Percentiles rank a stretch among this genome's conserved stretches.
phyloP scores from a whole-genome alignment of 768 basidiomycete genomes.

The Kwoniella pini region DNA sequence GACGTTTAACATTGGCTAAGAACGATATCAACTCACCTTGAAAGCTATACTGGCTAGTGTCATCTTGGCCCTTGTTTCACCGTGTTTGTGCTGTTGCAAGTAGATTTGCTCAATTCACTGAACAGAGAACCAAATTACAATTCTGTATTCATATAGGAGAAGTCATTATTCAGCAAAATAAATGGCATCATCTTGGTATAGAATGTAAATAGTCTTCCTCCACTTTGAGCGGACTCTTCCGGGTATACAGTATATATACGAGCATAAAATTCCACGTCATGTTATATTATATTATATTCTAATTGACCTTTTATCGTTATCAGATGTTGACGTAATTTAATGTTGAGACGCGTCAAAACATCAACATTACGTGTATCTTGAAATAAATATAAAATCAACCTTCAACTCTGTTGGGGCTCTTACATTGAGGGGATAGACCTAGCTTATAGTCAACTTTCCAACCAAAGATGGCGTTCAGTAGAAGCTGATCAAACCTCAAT shows the following conservation, averaged over 20 bases:
- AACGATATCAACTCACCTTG: slow-evolving; percentile 30
- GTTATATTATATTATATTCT: neutral
- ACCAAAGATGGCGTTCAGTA: too few relatives aligned
- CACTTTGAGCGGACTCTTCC: neutral
- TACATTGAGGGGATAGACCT: too few relatives aligned
- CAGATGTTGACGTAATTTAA: neutral
- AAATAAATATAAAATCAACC: too few relatives aligned
- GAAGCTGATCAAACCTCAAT: too few relatives aligned
- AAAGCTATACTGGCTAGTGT: slow-evolving; percentile 36
- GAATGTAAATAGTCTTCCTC: neutral
- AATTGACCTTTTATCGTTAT: neutral
- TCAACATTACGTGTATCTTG: slow-evolving; percentile 2
- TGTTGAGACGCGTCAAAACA: neutral
- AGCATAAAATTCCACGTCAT: neutral
- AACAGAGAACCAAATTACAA: too few relatives aligned
- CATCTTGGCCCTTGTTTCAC: too few relatives aligned
- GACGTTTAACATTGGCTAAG: neutral
- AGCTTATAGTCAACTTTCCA: too few relatives aligned
- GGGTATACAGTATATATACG: neutral
- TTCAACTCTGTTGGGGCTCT: too few relatives aligned
- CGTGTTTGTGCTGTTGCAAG: too few relatives aligned
- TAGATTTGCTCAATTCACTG: too few relatives aligned
- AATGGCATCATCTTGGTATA: slow-evolving; percentile 13
- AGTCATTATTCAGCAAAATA: slow-evolving; percentile 11
- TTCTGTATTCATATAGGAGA: neutral